Percentiles rank a stretch among this genome's conserved stretches.
Evolutionary conservation across 495 filamentous ascomycete genomes (phyloP).

Genomic region (Hyaloscypha finlandica): DNA sequence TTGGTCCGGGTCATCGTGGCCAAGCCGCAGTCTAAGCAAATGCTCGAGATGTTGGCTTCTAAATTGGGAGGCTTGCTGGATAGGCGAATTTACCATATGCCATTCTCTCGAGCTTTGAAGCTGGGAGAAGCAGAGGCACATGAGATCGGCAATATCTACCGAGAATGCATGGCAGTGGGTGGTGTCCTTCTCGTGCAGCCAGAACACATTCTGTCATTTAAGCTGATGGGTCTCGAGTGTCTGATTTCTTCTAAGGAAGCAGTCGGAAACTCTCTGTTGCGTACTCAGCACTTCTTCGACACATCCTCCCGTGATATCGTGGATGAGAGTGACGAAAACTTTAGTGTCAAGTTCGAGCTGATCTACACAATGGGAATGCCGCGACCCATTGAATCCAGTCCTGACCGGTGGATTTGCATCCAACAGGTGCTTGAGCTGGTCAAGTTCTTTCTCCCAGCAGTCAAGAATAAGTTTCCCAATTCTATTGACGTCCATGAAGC

Average conservation of each 20-base stretch:
- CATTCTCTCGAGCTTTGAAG: conserved; percentile 57
- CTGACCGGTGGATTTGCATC: conserved; percentile 60
- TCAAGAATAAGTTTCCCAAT: conserved; percentile 9
- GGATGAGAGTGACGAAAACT: conserved; percentile 69
- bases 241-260: conserved; percentile 9
- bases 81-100: conserved; percentile 61
- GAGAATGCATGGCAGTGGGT: conserved; percentile 47
- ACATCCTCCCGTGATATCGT: conserved; percentile 50
- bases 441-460: conserved; percentile 11
- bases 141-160: conserved; percentile 41
- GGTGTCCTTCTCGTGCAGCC: conserved; percentile 64
- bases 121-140: conserved; percentile 32
- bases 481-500: conserved; percentile 16
- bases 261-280: conserved; percentile 30
- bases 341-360: conserved; percentile 60
- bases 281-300: conserved; percentile 36
- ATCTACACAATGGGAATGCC: conserved; percentile 70
- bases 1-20: conserved; percentile 62
- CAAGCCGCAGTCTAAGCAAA: conserved; percentile 63
- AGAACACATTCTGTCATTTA: conserved; percentile 70
- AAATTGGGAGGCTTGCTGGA: conserved; percentile 63
- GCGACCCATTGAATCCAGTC: conserved; percentile 53
- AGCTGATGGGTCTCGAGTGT: conserved; percentile 63
- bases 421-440: conserved; percentile 56
- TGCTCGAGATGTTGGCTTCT: conserved; percentile 58